A percentile compares a stretch with the other conserved stretches of the same genome.
These are phyloP conservation scores for Misopates orontium DNA, from an alignment of 257 asterid genomes.

Conservation along the genomic window DNA sequence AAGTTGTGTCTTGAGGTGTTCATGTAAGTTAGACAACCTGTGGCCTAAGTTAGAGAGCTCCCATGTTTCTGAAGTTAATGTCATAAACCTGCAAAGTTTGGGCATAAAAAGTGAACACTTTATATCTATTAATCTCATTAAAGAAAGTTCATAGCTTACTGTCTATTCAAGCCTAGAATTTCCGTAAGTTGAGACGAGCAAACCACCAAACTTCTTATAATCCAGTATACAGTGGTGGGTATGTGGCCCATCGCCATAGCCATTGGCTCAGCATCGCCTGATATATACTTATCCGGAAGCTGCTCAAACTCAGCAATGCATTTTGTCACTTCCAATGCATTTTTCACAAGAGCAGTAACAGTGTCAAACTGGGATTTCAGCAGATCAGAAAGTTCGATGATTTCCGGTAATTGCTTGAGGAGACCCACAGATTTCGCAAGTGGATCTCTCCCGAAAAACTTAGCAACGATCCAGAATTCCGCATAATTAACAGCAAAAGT, in stretches of 20 bases:
- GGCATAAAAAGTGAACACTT: conserved; percentile 1
- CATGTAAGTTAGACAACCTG: conserved; percentile 52
- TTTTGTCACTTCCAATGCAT: conserved; percentile 54
- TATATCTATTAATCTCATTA: neutral
- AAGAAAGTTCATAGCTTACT: conserved; percentile 41
- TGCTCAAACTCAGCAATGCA: conserved; percentile 51
- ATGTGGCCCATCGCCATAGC: conserved; percentile 40
- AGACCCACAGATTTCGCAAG: conserved; percentile 65
- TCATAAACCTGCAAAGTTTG: conserved; percentile 41
- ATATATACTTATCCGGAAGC: conserved; percentile 59
- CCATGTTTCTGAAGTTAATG: conserved; percentile 64
- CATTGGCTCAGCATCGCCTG: conserved; percentile 54
- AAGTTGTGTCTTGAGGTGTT: conserved; percentile 58
- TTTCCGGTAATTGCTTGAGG: conserved; percentile 63
- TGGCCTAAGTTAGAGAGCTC: conserved; percentile 64
- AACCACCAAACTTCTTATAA: conserved; percentile 64
- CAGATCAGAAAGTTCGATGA: conserved; percentile 40
- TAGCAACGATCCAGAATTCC: conserved; percentile 75
- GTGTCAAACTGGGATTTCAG: conserved; percentile 59
- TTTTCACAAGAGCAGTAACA: conserved; percentile 53
- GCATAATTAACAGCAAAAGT: conserved; percentile 66
- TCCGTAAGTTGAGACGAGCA: conserved; percentile 58
- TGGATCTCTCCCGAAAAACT: conserved; percentile 48
- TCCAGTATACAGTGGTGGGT: conserved; percentile 76
- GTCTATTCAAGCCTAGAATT: conserved; percentile 44